phyloP scores from a whole-genome alignment of 2,329 filamentous ascomycete genomes.

The Aphanoascus verrucosus region DNA sequence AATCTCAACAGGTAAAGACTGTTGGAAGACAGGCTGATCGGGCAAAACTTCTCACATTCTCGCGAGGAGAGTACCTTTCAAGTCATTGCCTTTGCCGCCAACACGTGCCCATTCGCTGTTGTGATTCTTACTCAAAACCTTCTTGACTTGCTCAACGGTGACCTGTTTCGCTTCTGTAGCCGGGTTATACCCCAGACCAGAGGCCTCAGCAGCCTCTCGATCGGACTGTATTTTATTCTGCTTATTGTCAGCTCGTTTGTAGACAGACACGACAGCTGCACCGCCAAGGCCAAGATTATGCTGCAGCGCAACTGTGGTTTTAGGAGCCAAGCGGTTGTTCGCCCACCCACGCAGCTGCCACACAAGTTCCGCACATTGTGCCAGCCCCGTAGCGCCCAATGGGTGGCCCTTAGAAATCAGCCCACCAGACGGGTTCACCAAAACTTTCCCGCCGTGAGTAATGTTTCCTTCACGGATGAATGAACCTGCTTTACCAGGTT shows the following conservation, averaged over 20 bases:
- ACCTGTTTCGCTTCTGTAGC: slow-evolving; percentile 13
- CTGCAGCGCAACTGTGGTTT: slow-evolving; percentile 19
- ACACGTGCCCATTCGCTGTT: slow-evolving; percentile 12
- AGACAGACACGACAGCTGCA: slow-evolving; percentile 21
- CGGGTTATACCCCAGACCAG: slow-evolving; percentile 12
- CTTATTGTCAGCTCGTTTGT: slow-evolving; percentile 12
- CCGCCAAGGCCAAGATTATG: slow-evolving; percentile 25
- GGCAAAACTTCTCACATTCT: slow-evolving; percentile 7
- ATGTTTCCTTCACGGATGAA: slow-evolving; percentile 20
- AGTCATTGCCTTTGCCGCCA: slow-evolving; percentile 6
- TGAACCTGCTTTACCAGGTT: slow-evolving; percentile 19
- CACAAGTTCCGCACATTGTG: slow-evolving; percentile 24
- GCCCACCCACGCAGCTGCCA: slow-evolving; percentile 27
- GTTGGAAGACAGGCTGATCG: too few relatives aligned
- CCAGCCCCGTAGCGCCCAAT: slow-evolving; percentile 24
- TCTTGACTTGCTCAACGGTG: slow-evolving; percentile 11
- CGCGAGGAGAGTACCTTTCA: slow-evolving; percentile 9
- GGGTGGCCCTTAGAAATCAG: slow-evolving; percentile 26
- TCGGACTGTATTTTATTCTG: not conserved
- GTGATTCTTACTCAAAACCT: slow-evolving; percentile 9
- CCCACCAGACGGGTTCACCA: slow-evolving; percentile 24
- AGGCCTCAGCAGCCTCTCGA: not conserved
- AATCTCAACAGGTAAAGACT: not conserved
- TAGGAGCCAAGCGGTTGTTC: slow-evolving; percentile 19
- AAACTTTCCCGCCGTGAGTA: slow-evolving; percentile 18